A percentile compares a stretch with the other conserved stretches of the same genome.
Conservation (phyloP, 805 yeast species). For the Tanozyma kutaoensis region DNA sequence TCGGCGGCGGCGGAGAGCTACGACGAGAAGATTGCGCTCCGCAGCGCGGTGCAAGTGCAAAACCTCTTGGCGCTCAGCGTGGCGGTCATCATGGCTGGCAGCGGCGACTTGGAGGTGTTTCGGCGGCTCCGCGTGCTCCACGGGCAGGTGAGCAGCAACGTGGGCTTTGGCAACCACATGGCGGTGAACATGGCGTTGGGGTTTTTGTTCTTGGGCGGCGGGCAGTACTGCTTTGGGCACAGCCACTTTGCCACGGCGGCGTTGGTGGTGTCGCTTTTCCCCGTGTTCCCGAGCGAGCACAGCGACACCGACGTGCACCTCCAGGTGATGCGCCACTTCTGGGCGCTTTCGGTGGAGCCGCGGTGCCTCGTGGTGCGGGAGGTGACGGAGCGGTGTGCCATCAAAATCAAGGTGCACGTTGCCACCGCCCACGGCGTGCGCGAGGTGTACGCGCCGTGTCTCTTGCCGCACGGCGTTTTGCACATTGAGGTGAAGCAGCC, state of each 20-base stretch:
- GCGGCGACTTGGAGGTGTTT: conserved; percentile 74
- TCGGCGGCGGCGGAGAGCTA: conserved; percentile 30
- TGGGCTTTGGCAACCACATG: conserved; percentile 59
- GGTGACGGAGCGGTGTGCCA: no score
- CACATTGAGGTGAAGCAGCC: conserved; percentile 32
- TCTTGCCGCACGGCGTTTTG: no score
- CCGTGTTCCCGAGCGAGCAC: conserved; percentile 42
- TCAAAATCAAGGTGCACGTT: no score
- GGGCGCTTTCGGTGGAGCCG: conserved; percentile 76
- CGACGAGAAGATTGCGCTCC: conserved; percentile 44
- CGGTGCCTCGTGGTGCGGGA: conserved; percentile 67
- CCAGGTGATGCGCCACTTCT: conserved; percentile 79
- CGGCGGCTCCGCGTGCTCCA: conserved; percentile 62
- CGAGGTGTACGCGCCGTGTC: no score
- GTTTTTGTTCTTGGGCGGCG: conserved; percentile 80
- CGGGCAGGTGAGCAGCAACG: conserved; percentile 34
- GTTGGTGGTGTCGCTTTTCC: conserved; percentile 65
- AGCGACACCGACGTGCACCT: conserved; percentile 45
- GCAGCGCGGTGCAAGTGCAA: conserved; percentile 41
- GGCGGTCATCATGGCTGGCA: conserved; percentile 76
- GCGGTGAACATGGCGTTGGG: conserved; percentile 78
- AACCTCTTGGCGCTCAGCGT: conserved; percentile 49
- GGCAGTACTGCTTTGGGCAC: conserved; percentile 68
- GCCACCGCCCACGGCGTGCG: no score
- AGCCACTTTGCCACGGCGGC: conserved; percentile 56